These are phyloP conservation scores for Podila verticillata DNA, from an alignment of 192 early-diverging fungal species.

Conservation along the genomic window DNA sequence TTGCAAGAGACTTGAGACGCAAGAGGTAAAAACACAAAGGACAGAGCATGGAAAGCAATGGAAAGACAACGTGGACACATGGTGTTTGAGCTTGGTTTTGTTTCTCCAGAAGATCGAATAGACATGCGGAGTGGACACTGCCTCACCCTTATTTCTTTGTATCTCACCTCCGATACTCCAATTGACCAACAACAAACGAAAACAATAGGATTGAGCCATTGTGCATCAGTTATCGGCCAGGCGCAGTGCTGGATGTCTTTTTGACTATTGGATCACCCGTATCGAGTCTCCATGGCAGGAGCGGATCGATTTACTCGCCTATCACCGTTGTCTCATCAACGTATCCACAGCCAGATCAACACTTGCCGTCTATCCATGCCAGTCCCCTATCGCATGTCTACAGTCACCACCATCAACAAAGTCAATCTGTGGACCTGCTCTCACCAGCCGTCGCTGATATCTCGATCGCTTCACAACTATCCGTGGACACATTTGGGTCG, in stretches of 20 bases:
- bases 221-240: slow-evolving; percentile 28
- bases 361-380: not conserved
- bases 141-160: not conserved
- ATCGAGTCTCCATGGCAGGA: not conserved
- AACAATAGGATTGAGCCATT: slow-evolving; percentile 17
- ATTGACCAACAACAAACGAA: no score
- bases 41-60: no score
- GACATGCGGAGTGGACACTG: no score
- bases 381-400: not conserved
- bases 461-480: not conserved
- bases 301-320: not conserved
- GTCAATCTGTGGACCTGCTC: not conserved
- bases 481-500: not conserved
- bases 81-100: no score
- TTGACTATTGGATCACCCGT: not conserved
- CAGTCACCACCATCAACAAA: not conserved
- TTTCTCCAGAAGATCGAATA: no score
- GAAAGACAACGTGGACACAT: no score
- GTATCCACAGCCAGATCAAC: not conserved
- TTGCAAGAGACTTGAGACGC: not conserved
- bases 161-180: not conserved
- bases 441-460: not conserved
- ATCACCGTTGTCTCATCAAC: not conserved
- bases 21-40: not conserved
- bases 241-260: slow-evolving; percentile 12